phyloP scores from a whole-genome alignment of 179 eudicot genomes.

The Amaranthus tricolor region DNA sequence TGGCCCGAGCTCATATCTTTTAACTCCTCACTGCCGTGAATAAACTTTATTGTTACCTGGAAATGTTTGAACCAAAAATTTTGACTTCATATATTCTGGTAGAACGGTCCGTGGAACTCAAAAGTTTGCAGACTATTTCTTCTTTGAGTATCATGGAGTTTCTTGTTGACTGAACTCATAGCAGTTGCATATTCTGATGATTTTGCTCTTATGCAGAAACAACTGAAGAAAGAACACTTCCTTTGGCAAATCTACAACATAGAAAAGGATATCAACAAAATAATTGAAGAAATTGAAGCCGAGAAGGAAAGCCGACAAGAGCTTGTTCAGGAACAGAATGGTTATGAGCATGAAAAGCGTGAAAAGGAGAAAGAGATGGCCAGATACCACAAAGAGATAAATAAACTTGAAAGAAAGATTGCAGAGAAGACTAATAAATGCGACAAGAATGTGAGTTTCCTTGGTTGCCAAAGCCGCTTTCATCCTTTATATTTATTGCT shows the following conservation, averaged over 20 bases:
- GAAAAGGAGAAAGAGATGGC: slow-evolving; percentile 77
- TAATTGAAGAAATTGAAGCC: slow-evolving; percentile 57
- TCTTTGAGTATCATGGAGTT: not conserved
- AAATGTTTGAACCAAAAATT: not conserved
- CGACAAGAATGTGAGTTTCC: slow-evolving; percentile 67
- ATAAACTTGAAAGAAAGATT: slow-evolving; percentile 68
- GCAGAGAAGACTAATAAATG: slow-evolving; percentile 58
- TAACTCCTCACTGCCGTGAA: not conserved
- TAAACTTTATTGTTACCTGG: not conserved
- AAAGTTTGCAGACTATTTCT: not conserved
- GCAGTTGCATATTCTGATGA: slow-evolving; percentile 7
- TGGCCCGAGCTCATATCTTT: not conserved
- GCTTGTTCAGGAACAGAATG: slow-evolving; percentile 63
- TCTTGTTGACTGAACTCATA: slow-evolving; percentile 5
- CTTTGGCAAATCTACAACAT: slow-evolving; percentile 86
- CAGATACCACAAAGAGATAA: slow-evolving; percentile 67
- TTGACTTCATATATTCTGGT: not conserved
- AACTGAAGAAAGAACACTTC: slow-evolving; percentile 81
- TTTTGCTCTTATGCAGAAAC: slow-evolving; percentile 56
- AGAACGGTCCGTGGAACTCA: not conserved
- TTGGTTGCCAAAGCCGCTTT: slow-evolving; percentile 7
- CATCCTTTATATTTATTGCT: not conserved
- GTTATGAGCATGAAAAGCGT: slow-evolving; percentile 59
- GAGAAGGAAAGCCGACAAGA: slow-evolving; percentile 64
- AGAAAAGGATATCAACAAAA: slow-evolving; percentile 65